Conservation (phyloP, 108 stramenopile species). For the Skeletonema costatum region DNA sequence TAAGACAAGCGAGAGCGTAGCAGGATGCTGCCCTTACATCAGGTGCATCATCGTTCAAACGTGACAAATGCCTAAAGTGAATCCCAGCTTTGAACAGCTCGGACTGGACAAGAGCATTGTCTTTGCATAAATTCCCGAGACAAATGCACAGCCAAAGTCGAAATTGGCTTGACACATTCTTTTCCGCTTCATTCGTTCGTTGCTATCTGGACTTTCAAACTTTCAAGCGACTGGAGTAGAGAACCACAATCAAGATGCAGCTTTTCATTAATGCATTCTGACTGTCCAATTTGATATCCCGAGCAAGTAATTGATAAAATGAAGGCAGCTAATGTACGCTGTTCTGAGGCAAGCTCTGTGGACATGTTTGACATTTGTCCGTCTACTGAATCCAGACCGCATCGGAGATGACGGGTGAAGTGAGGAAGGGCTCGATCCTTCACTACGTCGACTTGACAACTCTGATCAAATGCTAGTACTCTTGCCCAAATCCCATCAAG, state of each 20-base stretch:
- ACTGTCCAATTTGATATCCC: conserved; percentile 82
- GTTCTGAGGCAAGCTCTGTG: conserved; percentile 57
- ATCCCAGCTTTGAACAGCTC: conserved; percentile 63
- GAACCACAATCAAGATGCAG: conserved; percentile 68
- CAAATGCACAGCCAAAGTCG: conserved; percentile 82
- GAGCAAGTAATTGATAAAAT: conserved; percentile 82
- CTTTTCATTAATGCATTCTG: conserved; percentile 81
- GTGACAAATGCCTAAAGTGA: conserved; percentile 78
- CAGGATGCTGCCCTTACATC: conserved; percentile 83
- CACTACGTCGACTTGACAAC: conserved; percentile 91
- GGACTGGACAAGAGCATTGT: conserved; percentile 53
- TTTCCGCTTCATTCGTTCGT: neutral
- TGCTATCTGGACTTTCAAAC: conserved; percentile 52
- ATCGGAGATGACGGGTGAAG: conserved; percentile 85
- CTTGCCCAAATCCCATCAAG: conserved; percentile 95
- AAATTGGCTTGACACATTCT: conserved; percentile 20
- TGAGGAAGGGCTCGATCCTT: conserved; percentile 84
- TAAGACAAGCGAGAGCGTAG: conserved; percentile 80
- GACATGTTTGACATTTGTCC: conserved; percentile 12
- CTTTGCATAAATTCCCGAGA: conserved; percentile 68
- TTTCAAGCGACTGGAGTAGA: conserved; percentile 61
- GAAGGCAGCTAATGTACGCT: conserved; percentile 90
- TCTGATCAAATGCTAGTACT: conserved; percentile 90
- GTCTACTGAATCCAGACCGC: conserved; percentile 44
- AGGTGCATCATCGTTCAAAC: conserved; percentile 27